Conservation (phyloP, 2,329 filamentous ascomycete genomes). For the Alternaria ethzedia region DNA sequence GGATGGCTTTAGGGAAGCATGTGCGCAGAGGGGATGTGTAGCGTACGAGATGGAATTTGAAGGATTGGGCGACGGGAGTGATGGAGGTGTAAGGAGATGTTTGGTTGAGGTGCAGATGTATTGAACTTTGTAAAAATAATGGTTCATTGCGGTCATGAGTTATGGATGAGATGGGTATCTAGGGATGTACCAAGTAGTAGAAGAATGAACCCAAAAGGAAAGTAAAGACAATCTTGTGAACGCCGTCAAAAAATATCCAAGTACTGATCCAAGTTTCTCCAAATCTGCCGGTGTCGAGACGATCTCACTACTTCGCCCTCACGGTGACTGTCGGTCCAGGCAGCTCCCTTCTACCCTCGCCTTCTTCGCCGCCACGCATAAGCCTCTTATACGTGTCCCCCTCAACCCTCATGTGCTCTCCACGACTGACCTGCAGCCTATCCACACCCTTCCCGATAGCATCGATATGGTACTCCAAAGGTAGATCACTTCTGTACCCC, state of each 20-base stretch:
- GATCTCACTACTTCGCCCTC: conserved; percentile 11
- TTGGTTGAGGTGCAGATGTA: conserved; percentile 55
- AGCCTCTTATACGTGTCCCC: conserved; percentile 53
- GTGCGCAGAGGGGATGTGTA: conserved; percentile 51
- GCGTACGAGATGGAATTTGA: conserved; percentile 58
- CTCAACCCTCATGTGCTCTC: conserved; percentile 65
- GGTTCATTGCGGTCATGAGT: background rate
- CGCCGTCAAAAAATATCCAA: background rate
- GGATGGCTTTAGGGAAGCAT: conserved; percentile 69
- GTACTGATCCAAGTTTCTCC: background rate
- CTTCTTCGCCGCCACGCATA: conserved; percentile 20
- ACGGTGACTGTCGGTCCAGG: conserved; percentile 21
- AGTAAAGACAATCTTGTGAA: background rate
- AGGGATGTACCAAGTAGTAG: background rate
- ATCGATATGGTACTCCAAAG: conserved; percentile 76
- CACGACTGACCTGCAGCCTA: conserved; percentile 69
- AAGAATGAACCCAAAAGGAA: background rate
- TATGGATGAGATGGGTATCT: conserved; percentile 6
- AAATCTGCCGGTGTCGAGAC: background rate
- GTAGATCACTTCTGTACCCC: conserved; percentile 61
- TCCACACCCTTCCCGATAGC: conserved; percentile 76
- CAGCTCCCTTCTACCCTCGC: conserved; percentile 17
- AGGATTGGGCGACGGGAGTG: conserved; percentile 46
- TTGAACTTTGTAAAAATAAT: conserved; percentile 1
- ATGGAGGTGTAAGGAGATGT: conserved; percentile 54